Evolutionary conservation across 495 filamentous ascomycete species (phyloP).

Genomic region (Trichoderma gamsii): DNA sequence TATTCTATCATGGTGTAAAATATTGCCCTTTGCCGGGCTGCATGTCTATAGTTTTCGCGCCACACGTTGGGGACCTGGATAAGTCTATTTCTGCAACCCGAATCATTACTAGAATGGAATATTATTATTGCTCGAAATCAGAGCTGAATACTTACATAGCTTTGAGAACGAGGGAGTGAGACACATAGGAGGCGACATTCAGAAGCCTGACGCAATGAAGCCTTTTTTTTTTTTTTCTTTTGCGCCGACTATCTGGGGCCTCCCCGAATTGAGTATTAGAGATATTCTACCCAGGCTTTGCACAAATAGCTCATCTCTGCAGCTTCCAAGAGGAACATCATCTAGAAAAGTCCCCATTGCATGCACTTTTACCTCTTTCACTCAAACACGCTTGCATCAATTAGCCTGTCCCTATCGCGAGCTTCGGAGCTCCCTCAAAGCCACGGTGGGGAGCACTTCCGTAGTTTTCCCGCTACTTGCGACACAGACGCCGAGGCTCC

Average conservation of each 20-base stretch:
- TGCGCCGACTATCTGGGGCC: no score
- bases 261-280: no score
- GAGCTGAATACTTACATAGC: no score
- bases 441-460: neutral
- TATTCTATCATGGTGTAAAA: neutral
- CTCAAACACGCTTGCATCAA: neutral
- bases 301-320: no score
- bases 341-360: neutral
- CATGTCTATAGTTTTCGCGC: neutral
- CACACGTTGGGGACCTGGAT: neutral
- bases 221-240: neutral
- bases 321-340: neutral
- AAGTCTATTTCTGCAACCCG: neutral
- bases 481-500: neutral
- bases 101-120: neutral
- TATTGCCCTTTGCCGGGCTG: neutral
- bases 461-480: neutral
- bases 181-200: neutral
- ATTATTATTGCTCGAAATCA: neutral
- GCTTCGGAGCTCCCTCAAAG: neutral
- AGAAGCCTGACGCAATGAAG: neutral
- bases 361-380: neutral
- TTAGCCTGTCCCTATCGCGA: neutral
- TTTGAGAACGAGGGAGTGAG: neutral
- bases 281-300: no score